phyloP scores from a whole-genome alignment of 805 yeast species.

The Candida nitratophila region DNA sequence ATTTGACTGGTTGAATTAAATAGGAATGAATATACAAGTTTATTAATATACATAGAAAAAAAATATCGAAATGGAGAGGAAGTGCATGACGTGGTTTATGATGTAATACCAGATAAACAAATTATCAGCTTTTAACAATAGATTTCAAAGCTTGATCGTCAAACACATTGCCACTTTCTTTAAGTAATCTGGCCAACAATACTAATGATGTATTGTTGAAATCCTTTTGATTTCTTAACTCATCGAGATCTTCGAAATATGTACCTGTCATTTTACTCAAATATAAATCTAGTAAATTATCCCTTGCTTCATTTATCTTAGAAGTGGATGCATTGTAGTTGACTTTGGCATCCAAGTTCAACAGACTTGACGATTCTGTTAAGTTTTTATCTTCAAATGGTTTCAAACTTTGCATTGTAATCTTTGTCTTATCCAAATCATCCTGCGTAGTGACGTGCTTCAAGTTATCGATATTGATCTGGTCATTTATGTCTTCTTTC shows the following conservation, averaged over 20 bases:
- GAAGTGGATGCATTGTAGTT: conserved; percentile 23
- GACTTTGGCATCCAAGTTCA: conserved; percentile 10
- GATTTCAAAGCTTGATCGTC: conserved; percentile 41
- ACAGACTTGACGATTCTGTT: not conserved
- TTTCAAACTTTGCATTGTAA: conserved; percentile 3
- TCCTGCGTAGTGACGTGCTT: conserved; percentile 7
- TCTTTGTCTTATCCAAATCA: conserved; percentile 11
- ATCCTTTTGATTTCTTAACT: conserved; percentile 55
- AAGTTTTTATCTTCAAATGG: conserved; percentile 4
- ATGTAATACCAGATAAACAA: too few species aligned
- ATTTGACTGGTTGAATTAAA: not conserved
- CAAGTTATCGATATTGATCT: conserved; percentile 25
- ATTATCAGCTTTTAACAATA: conserved; percentile 4
- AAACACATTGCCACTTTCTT: conserved; percentile 52
- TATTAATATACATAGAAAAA: not conserved
- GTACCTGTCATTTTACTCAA: conserved; percentile 47
- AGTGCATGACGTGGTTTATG: too few species aligned
- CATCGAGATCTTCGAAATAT: conserved; percentile 56
- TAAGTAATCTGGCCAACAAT: conserved; percentile 48
- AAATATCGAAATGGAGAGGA: not conserved
- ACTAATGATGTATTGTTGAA: conserved; percentile 52
- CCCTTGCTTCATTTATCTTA: conserved; percentile 23
- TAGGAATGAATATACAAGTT: not conserved
- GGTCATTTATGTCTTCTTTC: conserved; percentile 3
- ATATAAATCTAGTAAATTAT: conserved; percentile 41